A percentile compares a stretch with the other conserved stretches of the same genome.
These are phyloP conservation scores for Aegilops longissima DNA, from an alignment of 176 grass and related monocot genomes.

Conservation along the genomic window DNA sequence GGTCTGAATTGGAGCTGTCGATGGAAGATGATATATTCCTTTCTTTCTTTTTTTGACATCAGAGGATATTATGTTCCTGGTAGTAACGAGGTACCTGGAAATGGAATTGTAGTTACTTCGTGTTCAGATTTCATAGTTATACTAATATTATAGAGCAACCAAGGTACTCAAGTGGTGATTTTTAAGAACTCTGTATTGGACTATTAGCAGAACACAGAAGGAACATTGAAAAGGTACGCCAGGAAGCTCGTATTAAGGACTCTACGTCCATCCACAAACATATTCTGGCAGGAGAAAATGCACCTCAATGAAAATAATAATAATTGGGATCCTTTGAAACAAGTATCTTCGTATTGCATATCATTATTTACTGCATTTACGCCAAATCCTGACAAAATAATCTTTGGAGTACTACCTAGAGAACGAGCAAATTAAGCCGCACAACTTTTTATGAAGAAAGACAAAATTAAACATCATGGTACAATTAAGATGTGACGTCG, in stretches of 20 bases:
- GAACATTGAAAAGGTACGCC: not conserved
- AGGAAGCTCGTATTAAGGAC: not conserved
- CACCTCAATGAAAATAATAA: not conserved
- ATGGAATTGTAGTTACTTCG: not conserved
- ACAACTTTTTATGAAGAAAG: constrained; percentile 8
- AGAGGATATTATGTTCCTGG: not conserved
- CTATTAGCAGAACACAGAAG: not conserved
- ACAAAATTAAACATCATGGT: constrained; percentile 15
- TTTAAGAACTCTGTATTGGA: not conserved
- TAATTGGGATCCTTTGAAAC: not conserved
- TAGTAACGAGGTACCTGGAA: not conserved
- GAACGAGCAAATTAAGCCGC: not conserved
- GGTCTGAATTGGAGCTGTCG: not conserved
- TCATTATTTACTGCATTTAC: constrained; percentile 44
- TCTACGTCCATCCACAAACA: not conserved
- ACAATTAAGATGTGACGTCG: constrained; percentile 46
- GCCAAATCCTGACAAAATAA: constrained; percentile 23
- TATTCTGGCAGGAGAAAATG: constrained; percentile 1
- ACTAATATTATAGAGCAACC: too few species aligned
- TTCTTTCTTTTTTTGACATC: too few species aligned
- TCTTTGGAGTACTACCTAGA: not conserved
- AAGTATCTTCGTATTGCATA: not conserved
- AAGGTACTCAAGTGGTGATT: not conserved
- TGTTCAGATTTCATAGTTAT: not conserved
- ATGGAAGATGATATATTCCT: not conserved